A percentile compares a stretch with the other conserved stretches of the same genome.
Evolutionary conservation across 2,329 filamentous ascomycete genomes (phyloP).

Genomic region (Aureobasidium subglaciale): DNA sequence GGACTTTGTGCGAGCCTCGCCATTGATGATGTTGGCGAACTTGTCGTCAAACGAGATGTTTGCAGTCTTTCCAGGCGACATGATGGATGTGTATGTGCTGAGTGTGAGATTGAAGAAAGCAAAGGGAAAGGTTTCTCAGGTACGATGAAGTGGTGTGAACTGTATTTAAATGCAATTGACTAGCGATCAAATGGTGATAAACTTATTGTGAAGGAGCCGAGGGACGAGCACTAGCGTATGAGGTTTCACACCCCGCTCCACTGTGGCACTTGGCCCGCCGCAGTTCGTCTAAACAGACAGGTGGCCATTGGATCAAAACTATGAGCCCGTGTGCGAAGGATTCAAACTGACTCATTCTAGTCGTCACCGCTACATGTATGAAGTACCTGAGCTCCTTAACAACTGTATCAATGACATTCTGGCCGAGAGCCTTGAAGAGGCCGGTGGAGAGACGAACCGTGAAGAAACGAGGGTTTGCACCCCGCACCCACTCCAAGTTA

Average conservation of each 20-base stretch:
- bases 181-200: neutral
- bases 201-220: neutral
- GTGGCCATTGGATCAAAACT: no score
- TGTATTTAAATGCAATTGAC: neutral
- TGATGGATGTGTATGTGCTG: conserved; percentile 21
- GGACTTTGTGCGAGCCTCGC: conserved; percentile 25
- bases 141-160: neutral
- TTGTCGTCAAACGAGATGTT: conserved; percentile 28
- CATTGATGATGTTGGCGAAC: conserved; percentile 35
- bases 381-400: no score
- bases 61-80: conserved; percentile 40
- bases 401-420: no score
- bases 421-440: no score
- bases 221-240: neutral
- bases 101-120: neutral
- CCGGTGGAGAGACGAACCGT: no score
- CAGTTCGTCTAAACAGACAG: no score
- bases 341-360: no score
- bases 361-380: no score
- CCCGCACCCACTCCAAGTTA: no score
- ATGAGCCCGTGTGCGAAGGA: no score
- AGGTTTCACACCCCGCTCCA: neutral
- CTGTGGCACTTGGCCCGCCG: no score
- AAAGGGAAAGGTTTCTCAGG: neutral
- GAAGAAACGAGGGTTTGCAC: no score